Evolutionary conservation across 208 protist species (phyloP).

Genomic region (Leishmania martiniquensis): DNA sequence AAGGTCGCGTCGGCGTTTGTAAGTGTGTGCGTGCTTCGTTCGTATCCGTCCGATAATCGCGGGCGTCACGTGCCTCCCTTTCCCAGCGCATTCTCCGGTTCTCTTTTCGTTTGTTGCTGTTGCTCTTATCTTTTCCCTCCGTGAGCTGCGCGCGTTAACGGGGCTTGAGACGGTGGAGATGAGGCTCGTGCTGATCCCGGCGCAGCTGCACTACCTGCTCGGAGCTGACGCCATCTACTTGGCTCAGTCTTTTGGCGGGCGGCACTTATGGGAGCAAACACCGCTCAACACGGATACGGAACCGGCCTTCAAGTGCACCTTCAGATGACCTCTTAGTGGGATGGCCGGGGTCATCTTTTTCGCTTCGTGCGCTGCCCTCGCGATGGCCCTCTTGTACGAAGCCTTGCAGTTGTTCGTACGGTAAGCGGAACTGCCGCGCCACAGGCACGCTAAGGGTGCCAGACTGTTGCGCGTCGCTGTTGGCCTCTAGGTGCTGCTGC

Average conservation of each 20-base stretch:
- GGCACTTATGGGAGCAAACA: conserved; percentile 11
- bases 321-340: not conserved
- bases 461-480: not conserved
- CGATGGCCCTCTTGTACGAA: conserved; percentile 11
- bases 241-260: conserved; percentile 2
- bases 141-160: no score
- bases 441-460: not conserved
- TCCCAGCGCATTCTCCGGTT: no score
- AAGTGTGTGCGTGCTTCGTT: no score
- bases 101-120: no score
- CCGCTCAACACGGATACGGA: not conserved
- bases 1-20: no score
- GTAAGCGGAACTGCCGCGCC: conserved; percentile 1
- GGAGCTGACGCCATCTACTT: conserved; percentile 16
- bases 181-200: conserved; percentile 8
- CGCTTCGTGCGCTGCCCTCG: not conserved
- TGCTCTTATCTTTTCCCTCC: no score
- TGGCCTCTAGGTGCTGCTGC: conserved; percentile 5
- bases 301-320: no score
- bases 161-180: no score
- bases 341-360: conserved; percentile 12
- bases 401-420: conserved; percentile 22
- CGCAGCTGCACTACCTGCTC: conserved; percentile 18
- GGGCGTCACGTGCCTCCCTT: no score
- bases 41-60: no score